Conservation (phyloP, 192 early-diverging fungal species). For the Backusella psychrophila region DNA sequence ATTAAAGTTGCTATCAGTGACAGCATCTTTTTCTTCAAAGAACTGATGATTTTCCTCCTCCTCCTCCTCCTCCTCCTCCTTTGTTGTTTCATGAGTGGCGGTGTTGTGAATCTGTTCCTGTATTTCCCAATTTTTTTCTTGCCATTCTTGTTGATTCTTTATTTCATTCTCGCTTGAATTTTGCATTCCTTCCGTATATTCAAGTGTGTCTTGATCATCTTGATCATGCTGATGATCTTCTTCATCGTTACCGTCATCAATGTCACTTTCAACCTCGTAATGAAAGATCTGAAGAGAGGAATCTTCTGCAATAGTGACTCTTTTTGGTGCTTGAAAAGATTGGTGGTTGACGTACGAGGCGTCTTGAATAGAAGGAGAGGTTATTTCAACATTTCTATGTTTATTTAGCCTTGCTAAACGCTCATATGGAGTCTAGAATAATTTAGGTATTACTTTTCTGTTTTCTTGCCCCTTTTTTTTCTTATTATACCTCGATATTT, state of each 20-base stretch:
- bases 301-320: constrained; percentile 21
- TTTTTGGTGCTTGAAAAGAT: not conserved
- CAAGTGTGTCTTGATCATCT: constrained; percentile 23
- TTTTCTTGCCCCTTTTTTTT: not conserved
- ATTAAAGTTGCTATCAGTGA: not conserved
- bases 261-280: constrained; percentile 32
- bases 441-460: not conserved
- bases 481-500: constrained; percentile 65
- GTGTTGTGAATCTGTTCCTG: not conserved
- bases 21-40: not conserved
- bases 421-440: constrained; percentile 67
- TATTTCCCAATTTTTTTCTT: constrained; percentile 4
- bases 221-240: constrained; percentile 40
- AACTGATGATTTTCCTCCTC: constrained; percentile 8
- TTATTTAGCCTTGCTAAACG: constrained; percentile 75
- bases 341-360: not conserved
- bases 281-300: constrained; percentile 28
- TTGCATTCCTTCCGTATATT: not conserved
- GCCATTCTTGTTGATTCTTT: constrained; percentile 10
- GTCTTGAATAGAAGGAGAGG: constrained; percentile 13
- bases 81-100: not conserved
- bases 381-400: constrained; percentile 60
- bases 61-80: constrained; percentile 13
- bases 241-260: constrained; percentile 24
- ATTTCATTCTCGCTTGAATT: not conserved